Evolutionary conservation across 805 yeast species (phyloP), one percentile per base, ranked within the genome.

Genomic region (Metschnikowia lunata): DNA sequence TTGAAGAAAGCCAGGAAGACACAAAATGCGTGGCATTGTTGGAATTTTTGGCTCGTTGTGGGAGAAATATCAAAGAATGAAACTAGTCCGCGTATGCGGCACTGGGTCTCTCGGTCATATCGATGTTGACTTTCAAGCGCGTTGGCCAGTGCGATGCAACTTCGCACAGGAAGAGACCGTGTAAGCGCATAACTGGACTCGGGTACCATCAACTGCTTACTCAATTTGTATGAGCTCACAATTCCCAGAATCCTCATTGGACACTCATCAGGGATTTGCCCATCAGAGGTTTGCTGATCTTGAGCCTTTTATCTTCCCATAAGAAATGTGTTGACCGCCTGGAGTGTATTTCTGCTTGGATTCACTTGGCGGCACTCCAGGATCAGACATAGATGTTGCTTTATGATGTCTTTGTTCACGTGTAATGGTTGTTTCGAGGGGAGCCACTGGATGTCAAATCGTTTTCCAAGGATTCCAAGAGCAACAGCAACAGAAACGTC

Each of bases 271-370:
- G 23, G 23, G 23, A 18, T 18, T 18, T 3, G 23, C 23, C 23
- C 23, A 18, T 18, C 23, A n/a, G n/a, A n/a, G n/a, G n/a, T 5
- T 18, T 18, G 5, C 23, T 18, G 3, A 18, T 18, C 23, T 18
- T 18, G 4, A 18, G 23, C 4, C 4, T 18, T 18, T 18, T 5
- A 18, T 18, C 23, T 18, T 18, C 23, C 23, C 53, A 83, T 76
- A 28, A 83, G 51, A 47, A 50, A 78, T 2, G 80, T 62, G 49
- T 87, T 84, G 2, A 85, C 79, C 27, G 90, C 76, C 52, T 83
- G 89, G 34, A 87, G 65, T 0, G 95, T 84, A 9, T 87, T 81
- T 39, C 96, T 68, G 43, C 89, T 81, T 0, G 96, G 95, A 47
- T 87, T 85, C 5, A 77, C 78, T 34, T 73, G 76, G n/a, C 75